Evolutionary conservation across 441 rosid species (phyloP).

Genomic region (Adansonia madagascariensis): DNA sequence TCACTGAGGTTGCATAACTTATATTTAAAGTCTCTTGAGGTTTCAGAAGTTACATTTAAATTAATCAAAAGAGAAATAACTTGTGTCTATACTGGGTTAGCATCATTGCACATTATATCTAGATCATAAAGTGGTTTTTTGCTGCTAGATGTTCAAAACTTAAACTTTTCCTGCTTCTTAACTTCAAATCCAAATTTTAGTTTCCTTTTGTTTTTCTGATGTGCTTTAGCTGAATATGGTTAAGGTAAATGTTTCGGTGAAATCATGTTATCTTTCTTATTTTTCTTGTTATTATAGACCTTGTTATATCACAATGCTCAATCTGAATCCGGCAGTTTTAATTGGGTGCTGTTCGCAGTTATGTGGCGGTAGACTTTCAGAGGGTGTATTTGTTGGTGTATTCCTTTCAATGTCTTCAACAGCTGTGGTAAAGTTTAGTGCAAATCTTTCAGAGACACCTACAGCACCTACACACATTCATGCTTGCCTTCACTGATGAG

Average conservation of each 20-base stretch:
- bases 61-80: not conserved
- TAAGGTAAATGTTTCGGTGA: not conserved
- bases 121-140: constrained; percentile 13
- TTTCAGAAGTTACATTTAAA: not conserved
- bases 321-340: constrained; percentile 2
- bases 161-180: not conserved
- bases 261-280: constrained; percentile 13
- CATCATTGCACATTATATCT: not conserved
- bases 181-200: not conserved
- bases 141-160: constrained; percentile 1
- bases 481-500: not conserved
- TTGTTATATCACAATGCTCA: not conserved
- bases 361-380: constrained; percentile 91
- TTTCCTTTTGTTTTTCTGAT: not conserved
- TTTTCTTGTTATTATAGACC: not conserved
- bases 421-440: constrained; percentile 68
- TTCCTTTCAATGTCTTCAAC: constrained; percentile 96
- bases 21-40: not conserved
- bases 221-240: not conserved
- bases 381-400: constrained; percentile 90
- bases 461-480: not conserved
- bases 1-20: not conserved
- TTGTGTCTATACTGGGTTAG: not conserved
- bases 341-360: constrained; percentile 55
- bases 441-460: not conserved